Percentiles rank a stretch among this genome's conserved stretches.
Evolutionary conservation across 805 yeast genomes (phyloP).

Genomic region (Saccharomycopsis microspora): DNA sequence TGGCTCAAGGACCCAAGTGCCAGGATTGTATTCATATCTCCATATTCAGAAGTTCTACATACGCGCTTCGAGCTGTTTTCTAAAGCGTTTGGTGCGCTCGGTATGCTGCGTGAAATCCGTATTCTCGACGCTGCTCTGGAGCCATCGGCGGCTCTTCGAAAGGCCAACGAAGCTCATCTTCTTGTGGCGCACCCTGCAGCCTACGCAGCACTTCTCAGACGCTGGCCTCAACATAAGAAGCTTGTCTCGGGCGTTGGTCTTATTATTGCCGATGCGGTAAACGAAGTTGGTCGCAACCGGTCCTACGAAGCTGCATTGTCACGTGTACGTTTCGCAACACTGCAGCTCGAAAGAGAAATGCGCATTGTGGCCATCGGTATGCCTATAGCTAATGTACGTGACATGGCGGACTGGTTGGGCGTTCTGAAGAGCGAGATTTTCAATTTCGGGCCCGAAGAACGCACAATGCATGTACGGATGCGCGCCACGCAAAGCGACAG

Average conservation of each 20-base stretch:
- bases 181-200: slow-evolving; percentile 71
- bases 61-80: too few species aligned
- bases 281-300: slow-evolving; percentile 45
- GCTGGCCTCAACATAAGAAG: slow-evolving; percentile 71
- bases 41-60: too few species aligned
- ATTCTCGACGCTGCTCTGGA: slow-evolving; percentile 28
- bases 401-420: slow-evolving; percentile 82
- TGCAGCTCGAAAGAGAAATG: slow-evolving; percentile 45
- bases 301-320: slow-evolving; percentile 60
- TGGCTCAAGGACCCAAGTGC: slow-evolving; percentile 30
- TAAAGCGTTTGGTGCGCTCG: too few species aligned
- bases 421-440: slow-evolving; percentile 46
- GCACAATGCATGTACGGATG: slow-evolving; percentile 52
- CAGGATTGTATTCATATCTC: too few species aligned
- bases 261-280: slow-evolving; percentile 65
- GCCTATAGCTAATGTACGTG: slow-evolving; percentile 64
- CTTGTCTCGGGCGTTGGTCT: slow-evolving; percentile 58
- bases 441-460: slow-evolving; percentile 58
- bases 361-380: slow-evolving; percentile 63
- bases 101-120: too few species aligned
- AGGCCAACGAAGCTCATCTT: slow-evolving; percentile 52
- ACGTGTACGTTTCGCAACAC: slow-evolving; percentile 58
- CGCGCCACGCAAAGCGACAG: slow-evolving; percentile 36
- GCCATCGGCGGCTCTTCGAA: slow-evolving; percentile 37
- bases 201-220: slow-evolving; percentile 59